A percentile compares a stretch with the other conserved stretches of the same genome.
Evolutionary conservation across 306 rosid genomes (phyloP).

Genomic region (Fragaria ananassa): DNA sequence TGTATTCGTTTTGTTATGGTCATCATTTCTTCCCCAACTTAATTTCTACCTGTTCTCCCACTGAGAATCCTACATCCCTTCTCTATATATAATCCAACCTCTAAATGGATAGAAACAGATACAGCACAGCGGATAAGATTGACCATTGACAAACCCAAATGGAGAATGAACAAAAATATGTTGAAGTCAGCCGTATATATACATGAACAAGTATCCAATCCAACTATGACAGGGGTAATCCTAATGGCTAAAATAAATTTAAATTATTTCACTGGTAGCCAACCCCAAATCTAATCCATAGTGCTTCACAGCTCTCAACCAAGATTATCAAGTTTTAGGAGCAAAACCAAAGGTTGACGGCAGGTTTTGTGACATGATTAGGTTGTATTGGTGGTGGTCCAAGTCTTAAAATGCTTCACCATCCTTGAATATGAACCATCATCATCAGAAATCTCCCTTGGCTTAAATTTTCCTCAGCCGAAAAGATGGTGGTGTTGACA

Average conservation of each 20-base stretch:
- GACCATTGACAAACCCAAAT: constrained; percentile 21
- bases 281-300: constrained; percentile 18
- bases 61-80: constrained; percentile 8
- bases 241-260: neutral
- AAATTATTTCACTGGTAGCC: neutral
- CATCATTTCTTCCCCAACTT: neutral
- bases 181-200: neutral
- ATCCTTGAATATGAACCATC: constrained; percentile 13
- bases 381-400: constrained; percentile 26
- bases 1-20: neutral
- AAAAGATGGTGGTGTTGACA: constrained; percentile 17
- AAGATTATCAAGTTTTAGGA: constrained; percentile 2
- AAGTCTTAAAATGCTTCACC: constrained; percentile 13
- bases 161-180: constrained; percentile 24
- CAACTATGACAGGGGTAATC: neutral
- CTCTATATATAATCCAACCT: neutral
- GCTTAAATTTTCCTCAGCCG: neutral
- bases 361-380: constrained; percentile 24
- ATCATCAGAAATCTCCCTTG: constrained; percentile 7
- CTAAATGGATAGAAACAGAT: constrained; percentile 10
- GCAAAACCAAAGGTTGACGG: constrained; percentile 10
- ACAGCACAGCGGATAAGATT: constrained; percentile 2
- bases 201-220: neutral
- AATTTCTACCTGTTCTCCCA: neutral
- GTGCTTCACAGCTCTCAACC: constrained; percentile 29